A percentile compares a stretch with the other conserved stretches of the same genome.
Conservation (phyloP, 139 green algal species). For the Coelastrella sp. region DNA sequence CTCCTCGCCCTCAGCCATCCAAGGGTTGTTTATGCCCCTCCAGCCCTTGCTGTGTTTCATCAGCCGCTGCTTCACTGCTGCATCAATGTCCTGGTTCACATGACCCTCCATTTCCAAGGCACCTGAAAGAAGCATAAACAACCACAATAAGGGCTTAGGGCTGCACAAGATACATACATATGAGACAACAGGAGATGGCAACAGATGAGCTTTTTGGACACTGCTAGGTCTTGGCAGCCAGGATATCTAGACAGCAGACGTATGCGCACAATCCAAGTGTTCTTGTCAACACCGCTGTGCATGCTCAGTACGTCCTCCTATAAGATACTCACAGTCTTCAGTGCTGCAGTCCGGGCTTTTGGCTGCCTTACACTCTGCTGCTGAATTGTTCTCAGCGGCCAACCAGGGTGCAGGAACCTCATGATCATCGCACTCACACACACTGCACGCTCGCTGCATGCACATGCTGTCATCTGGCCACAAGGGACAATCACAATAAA, state of each 20-base stretch:
- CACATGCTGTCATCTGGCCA: slow-evolving; percentile 98
- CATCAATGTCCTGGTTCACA: slow-evolving; percentile 65
- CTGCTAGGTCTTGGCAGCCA: no score
- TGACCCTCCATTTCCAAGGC: slow-evolving; percentile 56
- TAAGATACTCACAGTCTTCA: slow-evolving; percentile 26
- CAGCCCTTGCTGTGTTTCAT: slow-evolving; percentile 64
- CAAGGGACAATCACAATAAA: slow-evolving; percentile 95
- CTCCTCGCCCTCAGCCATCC: slow-evolving; percentile 89
- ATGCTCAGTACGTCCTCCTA: no score
- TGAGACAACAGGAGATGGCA: no score
- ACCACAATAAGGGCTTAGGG: no score
- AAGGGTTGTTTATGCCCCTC: slow-evolving; percentile 93
- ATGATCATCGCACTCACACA: slow-evolving; percentile 87
- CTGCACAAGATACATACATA: no score
- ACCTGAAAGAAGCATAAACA: no score
- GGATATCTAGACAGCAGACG: no score
- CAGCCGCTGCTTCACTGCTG: slow-evolving; percentile 53
- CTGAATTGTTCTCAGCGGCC: slow-evolving; percentile 58
- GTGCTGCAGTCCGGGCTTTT: slow-evolving; percentile 39
- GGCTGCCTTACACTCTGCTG: slow-evolving; percentile 19
- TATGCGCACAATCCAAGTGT: no score
- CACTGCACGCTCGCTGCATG: slow-evolving; percentile 78
- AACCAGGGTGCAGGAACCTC: slow-evolving; percentile 87
- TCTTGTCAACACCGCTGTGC: no score
- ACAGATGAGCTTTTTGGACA: no score